Evolutionary conservation across 768 basidiomycete species (phyloP).

Genomic region (Leccinum subtestaceum): DNA sequence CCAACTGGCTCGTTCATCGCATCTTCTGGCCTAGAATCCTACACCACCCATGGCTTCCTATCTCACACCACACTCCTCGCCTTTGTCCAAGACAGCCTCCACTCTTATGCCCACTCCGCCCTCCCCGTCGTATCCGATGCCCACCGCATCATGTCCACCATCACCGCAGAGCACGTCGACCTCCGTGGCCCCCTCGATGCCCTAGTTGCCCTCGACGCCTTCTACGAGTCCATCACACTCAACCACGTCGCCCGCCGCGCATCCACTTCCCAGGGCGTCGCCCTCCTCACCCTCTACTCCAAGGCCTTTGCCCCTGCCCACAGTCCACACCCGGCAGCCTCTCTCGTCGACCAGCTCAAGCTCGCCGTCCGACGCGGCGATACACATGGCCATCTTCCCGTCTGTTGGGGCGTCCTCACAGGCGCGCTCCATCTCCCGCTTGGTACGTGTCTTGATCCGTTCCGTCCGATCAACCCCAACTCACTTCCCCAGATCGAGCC

Average conservation of each 20-base stretch:
- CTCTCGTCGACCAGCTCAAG: slow-evolving; percentile 69
- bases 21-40: slow-evolving; percentile 90
- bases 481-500: slow-evolving; percentile 57
- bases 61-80: slow-evolving; percentile 34
- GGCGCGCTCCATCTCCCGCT: slow-evolving; percentile 70
- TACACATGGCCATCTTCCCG: slow-evolving; percentile 77
- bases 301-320: slow-evolving; percentile 59
- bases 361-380: slow-evolving; percentile 59
- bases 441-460: slow-evolving; percentile 43
- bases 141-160: slow-evolving; percentile 38
- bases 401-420: slow-evolving; percentile 88
- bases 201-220: slow-evolving; percentile 60
- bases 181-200: slow-evolving; percentile 34
- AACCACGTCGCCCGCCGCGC: slow-evolving; percentile 89
- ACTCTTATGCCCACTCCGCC: slow-evolving; percentile 74
- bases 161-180: slow-evolving; percentile 11
- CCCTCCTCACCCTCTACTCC: slow-evolving; percentile 83
- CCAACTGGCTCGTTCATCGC: slow-evolving; percentile 98
- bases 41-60: slow-evolving; percentile 78
- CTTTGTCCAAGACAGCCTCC: slow-evolving; percentile 70
- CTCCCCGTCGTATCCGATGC: slow-evolving; percentile 79
- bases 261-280: slow-evolving; percentile 88
- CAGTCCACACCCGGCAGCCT: slow-evolving; percentile 11
- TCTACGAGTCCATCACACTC: slow-evolving; percentile 83
- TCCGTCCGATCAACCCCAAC: neutral